A percentile compares a stretch with the other conserved stretches of the same genome.
Evolutionary conservation across 192 early-diverging fungal genomes (phyloP).

Genomic region (Phlyctochytrium arcticum): DNA sequence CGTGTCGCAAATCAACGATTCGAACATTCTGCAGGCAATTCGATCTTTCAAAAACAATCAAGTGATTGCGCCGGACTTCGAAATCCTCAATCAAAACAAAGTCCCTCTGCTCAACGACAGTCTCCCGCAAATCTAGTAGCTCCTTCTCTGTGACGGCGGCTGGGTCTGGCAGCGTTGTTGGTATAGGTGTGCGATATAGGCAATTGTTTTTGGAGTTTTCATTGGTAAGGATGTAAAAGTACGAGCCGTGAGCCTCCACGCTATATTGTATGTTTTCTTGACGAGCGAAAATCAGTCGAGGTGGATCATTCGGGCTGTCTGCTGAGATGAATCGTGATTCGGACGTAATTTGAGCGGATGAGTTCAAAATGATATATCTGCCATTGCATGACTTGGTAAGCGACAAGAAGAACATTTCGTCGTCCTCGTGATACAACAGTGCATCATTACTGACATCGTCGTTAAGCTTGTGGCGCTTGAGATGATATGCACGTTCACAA

Average conservation of each 20-base stretch:
- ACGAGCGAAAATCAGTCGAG: slow-evolving; percentile 43
- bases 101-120: slow-evolving; percentile 53
- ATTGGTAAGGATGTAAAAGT: slow-evolving; percentile 56
- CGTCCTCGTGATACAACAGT: slow-evolving; percentile 48
- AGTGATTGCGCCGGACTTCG: slow-evolving; percentile 47
- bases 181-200: slow-evolving; percentile 50
- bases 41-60: slow-evolving; percentile 56
- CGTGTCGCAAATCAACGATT: slow-evolving; percentile 40
- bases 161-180: slow-evolving; percentile 10
- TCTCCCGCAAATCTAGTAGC: slow-evolving; percentile 33
- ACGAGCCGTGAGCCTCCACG: slow-evolving; percentile 42
- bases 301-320: slow-evolving; percentile 22
- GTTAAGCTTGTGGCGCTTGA: slow-evolving; percentile 48
- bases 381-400: slow-evolving; percentile 51
- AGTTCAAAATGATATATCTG: slow-evolving; percentile 47
- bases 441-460: slow-evolving; percentile 33
- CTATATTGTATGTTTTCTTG: slow-evolving; percentile 46
- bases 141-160: background rate
- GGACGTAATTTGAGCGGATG: slow-evolving; percentile 53
- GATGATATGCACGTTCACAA: slow-evolving; percentile 46
- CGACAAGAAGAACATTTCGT: slow-evolving; percentile 61
- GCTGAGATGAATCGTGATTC: slow-evolving; percentile 47
- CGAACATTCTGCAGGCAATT: slow-evolving; percentile 62
- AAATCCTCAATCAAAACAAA: slow-evolving; percentile 60
- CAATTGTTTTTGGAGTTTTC: slow-evolving; percentile 60